A percentile compares a stretch with the other conserved stretches of the same genome.
These are phyloP conservation scores for Chloris gayana DNA, from an alignment of 176 grass and related monocot species.

Conservation along the genomic window DNA sequence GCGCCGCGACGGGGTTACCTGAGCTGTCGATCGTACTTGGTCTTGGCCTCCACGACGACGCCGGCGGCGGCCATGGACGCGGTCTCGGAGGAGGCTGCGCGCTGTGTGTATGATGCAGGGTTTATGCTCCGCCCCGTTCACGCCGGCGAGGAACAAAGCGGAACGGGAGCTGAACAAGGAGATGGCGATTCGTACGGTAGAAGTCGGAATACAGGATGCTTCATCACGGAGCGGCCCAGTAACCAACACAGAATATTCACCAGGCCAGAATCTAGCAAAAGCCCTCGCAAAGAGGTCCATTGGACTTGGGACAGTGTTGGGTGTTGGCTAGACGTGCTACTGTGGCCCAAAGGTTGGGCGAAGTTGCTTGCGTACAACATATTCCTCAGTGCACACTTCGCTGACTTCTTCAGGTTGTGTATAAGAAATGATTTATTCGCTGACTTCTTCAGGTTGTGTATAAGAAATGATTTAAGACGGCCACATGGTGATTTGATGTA, in stretches of 20 bases:
- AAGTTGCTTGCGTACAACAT: not conserved
- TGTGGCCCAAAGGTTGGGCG: not conserved
- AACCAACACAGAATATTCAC: too few species aligned
- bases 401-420: not conserved
- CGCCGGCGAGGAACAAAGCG: slow-evolving; percentile 38
- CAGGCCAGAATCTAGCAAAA: not conserved
- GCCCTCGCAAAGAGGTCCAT: too few species aligned
- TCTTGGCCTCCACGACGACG: slow-evolving; percentile 59
- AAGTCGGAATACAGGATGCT: not conserved
- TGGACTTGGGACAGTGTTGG: too few species aligned
- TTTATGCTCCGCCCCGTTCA: not conserved
- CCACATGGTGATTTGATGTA: not conserved
- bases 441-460: not conserved
- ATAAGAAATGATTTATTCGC: not conserved
- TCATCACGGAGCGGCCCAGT: not conserved
- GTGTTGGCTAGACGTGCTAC: not conserved
- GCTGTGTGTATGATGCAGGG: not conserved
- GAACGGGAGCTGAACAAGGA: not conserved
- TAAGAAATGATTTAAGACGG: too few species aligned
- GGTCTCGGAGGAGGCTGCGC: not conserved
- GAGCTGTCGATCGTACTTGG: slow-evolving; percentile 84
- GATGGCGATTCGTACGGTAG: not conserved
- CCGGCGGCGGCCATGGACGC: slow-evolving; percentile 53
- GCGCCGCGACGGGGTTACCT: slow-evolving; percentile 43
- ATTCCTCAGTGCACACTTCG: too few species aligned